Percentiles rank a stretch among this genome's conserved stretches.
phyloP scores from a whole-genome alignment of 306 rosid species.

The Quercus ilex region DNA sequence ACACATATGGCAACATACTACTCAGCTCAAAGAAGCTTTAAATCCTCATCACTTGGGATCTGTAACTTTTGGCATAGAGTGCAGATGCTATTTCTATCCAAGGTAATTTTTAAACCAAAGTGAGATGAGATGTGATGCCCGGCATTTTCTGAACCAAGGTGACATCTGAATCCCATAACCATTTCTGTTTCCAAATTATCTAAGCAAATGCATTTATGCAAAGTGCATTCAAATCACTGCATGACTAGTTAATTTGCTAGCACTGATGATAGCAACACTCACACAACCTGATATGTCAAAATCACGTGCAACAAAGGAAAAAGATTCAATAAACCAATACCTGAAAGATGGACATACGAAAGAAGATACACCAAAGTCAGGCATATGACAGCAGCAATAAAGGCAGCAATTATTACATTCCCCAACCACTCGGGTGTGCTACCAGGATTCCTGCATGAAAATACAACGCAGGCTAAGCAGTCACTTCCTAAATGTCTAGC shows the following conservation, averaged over 20 bases:
- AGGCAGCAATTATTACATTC: slow-evolving; percentile 55
- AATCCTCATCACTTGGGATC: background rate
- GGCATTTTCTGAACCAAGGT: background rate
- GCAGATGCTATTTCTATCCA: background rate
- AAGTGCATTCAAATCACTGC: background rate
- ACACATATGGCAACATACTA: background rate
- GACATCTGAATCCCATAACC: background rate
- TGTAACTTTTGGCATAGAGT: background rate
- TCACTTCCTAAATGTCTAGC: slow-evolving; percentile 3
- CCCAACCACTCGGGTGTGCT: slow-evolving; percentile 90
- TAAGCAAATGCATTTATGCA: background rate
- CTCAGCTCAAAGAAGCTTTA: background rate
- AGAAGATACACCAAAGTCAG: slow-evolving; percentile 88
- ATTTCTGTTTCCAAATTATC: background rate
- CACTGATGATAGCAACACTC: background rate
- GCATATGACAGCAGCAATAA: slow-evolving; percentile 52
- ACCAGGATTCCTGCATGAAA: slow-evolving; percentile 82
- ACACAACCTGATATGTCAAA: slow-evolving; percentile 4
- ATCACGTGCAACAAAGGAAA: background rate
- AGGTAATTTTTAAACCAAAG: background rate
- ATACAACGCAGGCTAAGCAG: slow-evolving; percentile 17
- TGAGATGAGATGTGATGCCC: background rate
- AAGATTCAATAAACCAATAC: slow-evolving; percentile 36
- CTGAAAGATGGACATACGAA: slow-evolving; percentile 92
- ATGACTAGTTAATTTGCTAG: background rate